Base-by-base conservation (phyloP, 345 rosid species). In the Populus deltoides region DNA sequence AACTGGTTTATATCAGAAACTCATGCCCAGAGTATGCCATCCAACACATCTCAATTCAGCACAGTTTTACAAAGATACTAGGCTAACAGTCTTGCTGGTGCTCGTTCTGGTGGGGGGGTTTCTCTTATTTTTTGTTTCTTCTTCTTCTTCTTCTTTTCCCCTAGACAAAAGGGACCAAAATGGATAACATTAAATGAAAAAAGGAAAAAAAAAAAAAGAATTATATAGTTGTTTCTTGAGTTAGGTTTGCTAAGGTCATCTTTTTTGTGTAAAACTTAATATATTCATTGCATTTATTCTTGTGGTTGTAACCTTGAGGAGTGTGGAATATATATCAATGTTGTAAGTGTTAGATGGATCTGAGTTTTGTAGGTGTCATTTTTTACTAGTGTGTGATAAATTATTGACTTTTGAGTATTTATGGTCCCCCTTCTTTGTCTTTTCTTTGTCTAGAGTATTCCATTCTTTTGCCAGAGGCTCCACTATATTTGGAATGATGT, bases 281-380 rank as follows among this genome's bases (percentile, higher is more conserved):
- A 76, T 77, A 86, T 86, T 88, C 90, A 87, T 90, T 90, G 87
- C 89, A 83, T 87, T 88, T 86, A 86, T 88, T 90, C 89, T 72
- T 87, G 87, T 87, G 86, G 72, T 86, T 78, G 82, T 79, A 79
- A 80, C 76, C 75, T 76, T 78, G 71, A 80, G 84, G 72, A 68
- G 84, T 78, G 84, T 78, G 85, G 76, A 80, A 72, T 80, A 76
- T 83, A 70, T 43, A 43, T 43, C 47, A 43, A 41, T 43, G 47
- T 11, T 43, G 47, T 3, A 43, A 43, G 47, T 11, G 36, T 33
- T 33, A 33, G 36, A 67, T 75, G 75, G 33, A 80, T 55, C 66
- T 5, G 80, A 85, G 85, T 83, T 83, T 83, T 79, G 86, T 79
- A 84, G 81, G 74, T 75, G 74, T 80, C 63, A 68, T 75, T 38